Evolutionary conservation across 164 flowering plant species (phyloP).

Genomic region (Umbilicus rupestris): DNA sequence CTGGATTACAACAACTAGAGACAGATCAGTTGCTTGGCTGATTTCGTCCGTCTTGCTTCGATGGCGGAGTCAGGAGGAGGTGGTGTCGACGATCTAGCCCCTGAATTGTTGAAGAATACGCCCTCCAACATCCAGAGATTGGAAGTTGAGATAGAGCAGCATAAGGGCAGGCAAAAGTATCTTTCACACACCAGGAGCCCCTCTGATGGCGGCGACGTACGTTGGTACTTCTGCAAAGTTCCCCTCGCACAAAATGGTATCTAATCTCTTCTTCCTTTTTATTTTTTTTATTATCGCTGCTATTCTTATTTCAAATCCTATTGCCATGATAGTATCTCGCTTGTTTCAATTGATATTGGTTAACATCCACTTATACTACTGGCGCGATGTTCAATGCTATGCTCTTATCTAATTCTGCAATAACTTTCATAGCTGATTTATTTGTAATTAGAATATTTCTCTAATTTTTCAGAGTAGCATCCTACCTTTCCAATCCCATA

Average conservation of each 20-base stretch:
- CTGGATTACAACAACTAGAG: not conserved
- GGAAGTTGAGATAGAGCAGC: constrained; percentile 77
- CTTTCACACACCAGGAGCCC: constrained; percentile 78
- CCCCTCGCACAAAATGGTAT: constrained; percentile 70
- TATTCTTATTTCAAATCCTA: not conserved
- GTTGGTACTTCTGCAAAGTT: constrained; percentile 89
- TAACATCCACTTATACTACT: not conserved
- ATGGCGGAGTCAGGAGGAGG: not conserved
- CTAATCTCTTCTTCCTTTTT: constrained; percentile 7
- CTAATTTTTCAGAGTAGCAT: not conserved
- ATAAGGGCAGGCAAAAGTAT: constrained; percentile 72
- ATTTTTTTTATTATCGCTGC: too few relatives aligned
- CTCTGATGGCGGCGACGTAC: constrained; percentile 82
- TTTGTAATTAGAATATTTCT: not conserved
- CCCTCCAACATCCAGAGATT: constrained; percentile 83
- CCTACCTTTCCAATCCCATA: too few relatives aligned
- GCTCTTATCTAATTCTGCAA: not conserved
- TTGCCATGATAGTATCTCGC: not conserved
- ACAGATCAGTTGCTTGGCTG: not conserved
- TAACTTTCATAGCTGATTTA: not conserved
- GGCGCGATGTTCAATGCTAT: not conserved
- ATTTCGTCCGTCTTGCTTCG: not conserved
- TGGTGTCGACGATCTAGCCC: not conserved
- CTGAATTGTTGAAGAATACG: constrained; percentile 75
- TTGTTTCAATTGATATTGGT: not conserved